Conservation (phyloP, 2,329 filamentous ascomycete genomes). For the Neoscytalidium dimidiatum region DNA sequence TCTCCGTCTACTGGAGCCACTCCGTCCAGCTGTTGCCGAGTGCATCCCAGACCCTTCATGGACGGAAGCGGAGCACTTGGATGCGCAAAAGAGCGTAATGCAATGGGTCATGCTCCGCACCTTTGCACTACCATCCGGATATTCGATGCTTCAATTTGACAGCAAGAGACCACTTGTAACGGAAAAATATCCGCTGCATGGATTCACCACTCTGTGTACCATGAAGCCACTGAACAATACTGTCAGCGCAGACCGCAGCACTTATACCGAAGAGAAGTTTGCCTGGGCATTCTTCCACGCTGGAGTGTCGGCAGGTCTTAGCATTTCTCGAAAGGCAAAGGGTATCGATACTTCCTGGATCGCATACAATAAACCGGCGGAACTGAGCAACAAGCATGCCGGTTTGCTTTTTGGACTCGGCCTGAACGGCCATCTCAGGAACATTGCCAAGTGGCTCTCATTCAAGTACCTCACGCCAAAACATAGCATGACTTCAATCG, state of each 20-base stretch:
- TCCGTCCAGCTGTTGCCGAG: constrained; percentile 75
- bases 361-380: constrained; percentile 91
- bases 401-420: constrained; percentile 90
- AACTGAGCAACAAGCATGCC: constrained; percentile 93
- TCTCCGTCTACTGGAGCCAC: constrained; percentile 79
- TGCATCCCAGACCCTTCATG: constrained; percentile 74
- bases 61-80: constrained; percentile 83
- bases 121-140: constrained; percentile 82
- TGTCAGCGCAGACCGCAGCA: constrained; percentile 84
- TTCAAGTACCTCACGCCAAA: constrained; percentile 99
- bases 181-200: constrained; percentile 84
- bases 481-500: constrained; percentile 98
- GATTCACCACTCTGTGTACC: constrained; percentile 88
- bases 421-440: constrained; percentile 91
- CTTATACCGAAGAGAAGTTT: constrained; percentile 93
- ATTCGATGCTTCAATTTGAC: constrained; percentile 85
- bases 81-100: constrained; percentile 88
- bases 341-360: constrained; percentile 99
- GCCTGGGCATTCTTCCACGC: constrained; percentile 99
- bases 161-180: constrained; percentile 86
- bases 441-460: constrained; percentile 94
- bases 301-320: constrained; percentile 87
- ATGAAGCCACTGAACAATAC: constrained; percentile 92
- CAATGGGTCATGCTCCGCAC: constrained; percentile 85
- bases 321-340: constrained; percentile 84